Base-by-base conservation (phyloP, 208 protist species). In the Crithidia thermophila region DNA sequence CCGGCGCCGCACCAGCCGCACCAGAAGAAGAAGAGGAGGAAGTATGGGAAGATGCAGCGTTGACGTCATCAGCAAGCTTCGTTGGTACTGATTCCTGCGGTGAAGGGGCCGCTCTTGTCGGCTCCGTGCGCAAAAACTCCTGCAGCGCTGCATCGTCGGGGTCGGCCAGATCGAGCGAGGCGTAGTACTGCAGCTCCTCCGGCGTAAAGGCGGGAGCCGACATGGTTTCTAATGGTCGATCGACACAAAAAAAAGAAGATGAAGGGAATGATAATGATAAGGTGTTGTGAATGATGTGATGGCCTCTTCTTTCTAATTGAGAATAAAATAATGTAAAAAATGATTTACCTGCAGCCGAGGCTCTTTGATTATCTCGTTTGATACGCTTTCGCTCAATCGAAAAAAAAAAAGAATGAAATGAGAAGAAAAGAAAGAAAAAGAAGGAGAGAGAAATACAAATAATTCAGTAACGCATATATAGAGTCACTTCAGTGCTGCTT, bases 101-200 rank as follows among this genome's bases (percentile, higher is more conserved):
- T 8, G 31, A 56, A n/a, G 27, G 18, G 9, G 50, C 21, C n/a
- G n/a, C n/a, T n/a, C n/a, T n/a, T 14, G 55, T 9, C 9, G 31
- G 7, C 10, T 14, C 34, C 28, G n/a, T 0, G 8, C 40, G 20
- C 53, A 52, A 42, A 57, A 82, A 64, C 20, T 23, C 37, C 4
- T 65, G 34, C 10, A 85, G 62, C 1, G 47, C 59, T 1, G 64
- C 82, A 10, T 70, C 63, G 33, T 74, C 63, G 13, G 82, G 82
- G 23, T 86, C 82, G 0, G 40, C 69, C 10, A 93, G 55, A 25
- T 86, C 55, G 16, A 91, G 31, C 1, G 69, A 65, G 30, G 68
- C 71, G 47, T 91, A 76, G 14, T 73, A 74, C 28, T 72, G 58
- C 25, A 94, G 6, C 49, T 94, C 84, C 42, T 77, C 82, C 11